Base-by-base conservation (phyloP, 148 eudicot species). In the Agrostemma githago region DNA sequence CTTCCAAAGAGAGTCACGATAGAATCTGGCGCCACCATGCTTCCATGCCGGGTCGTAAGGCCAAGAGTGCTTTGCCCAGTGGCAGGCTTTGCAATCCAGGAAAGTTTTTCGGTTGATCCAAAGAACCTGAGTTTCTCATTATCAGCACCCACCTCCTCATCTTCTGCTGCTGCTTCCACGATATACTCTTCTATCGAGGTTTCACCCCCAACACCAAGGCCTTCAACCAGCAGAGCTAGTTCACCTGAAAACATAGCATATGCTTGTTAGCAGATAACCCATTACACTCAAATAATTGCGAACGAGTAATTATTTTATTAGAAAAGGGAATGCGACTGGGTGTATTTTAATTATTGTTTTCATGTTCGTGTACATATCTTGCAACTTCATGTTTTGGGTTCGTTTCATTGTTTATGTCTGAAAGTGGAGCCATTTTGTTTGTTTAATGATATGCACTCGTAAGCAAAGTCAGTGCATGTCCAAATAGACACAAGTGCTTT, bases 221-320 rank as follows among this genome's bases (percentile, higher is more conserved):
- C 97, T 88, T 91, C 97, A 66, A 91, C 89, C n/a, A 91, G 88
- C 80, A 91, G 86, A 57, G 89, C 90, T 87, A 91, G 70, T 77
- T 91, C 97, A 72, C 91, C 97, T 89, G 89, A 14, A 48, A 70
- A 71, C 71, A 60, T 54, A 70, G 68, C 65, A 9, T 44, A 19
- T 48, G 20, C 34, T 26, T 34, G 19, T 79, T 51, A 79, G 71
- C 39, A 34, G 42, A 21, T 14, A 7, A 68, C 21, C 56, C 4
- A 43, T 57, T 48, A 53, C 44, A 54, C 48, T 3, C 38, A 4
- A 5, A 51, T 48, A 15, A n/a, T 21, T 21, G 12, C n/a, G 17
- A 57, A 40, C 20, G 19, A 46, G 51, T 54, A 5, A 51, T 37
- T 26, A 26, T 26, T 26, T 26, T 26, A 26, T 26, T 26, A 26